These are phyloP conservation scores for Metroxylon sagu DNA, from an alignment of 176 grass and related monocot genomes.

Conservation along the genomic window DNA sequence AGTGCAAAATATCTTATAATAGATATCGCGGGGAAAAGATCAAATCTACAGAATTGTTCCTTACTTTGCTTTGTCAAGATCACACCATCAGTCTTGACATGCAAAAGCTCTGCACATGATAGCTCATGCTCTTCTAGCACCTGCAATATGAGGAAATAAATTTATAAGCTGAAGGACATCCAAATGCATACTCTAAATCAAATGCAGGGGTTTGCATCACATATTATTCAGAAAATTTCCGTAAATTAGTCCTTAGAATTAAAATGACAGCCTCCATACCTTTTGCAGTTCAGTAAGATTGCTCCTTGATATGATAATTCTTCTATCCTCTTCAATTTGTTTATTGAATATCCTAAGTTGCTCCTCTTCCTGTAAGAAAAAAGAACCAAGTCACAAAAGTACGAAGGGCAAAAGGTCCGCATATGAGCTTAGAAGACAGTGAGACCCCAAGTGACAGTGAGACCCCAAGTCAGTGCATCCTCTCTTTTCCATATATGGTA, in stretches of 20 bases:
- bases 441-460: too few relatives aligned
- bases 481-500: too few relatives aligned
- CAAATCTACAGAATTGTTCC: background rate
- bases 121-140: slow-evolving; percentile 73
- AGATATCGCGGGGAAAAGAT: too few relatives aligned
- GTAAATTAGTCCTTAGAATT: slow-evolving; percentile 19
- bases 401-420: too few relatives aligned
- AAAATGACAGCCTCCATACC: slow-evolving; percentile 31
- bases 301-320: slow-evolving; percentile 84
- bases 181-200: too few relatives aligned
- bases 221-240: slow-evolving; percentile 3
- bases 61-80: slow-evolving; percentile 88
- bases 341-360: slow-evolving; percentile 68
- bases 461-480: too few relatives aligned
- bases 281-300: slow-evolving; percentile 89
- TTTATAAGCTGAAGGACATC: background rate
- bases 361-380: slow-evolving; percentile 57
- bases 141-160: slow-evolving; percentile 18
- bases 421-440: too few relatives aligned
- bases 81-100: slow-evolving; percentile 76
- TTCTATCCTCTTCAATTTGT: slow-evolving; percentile 85
- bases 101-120: slow-evolving; percentile 72
- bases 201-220: too few relatives aligned
- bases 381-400: slow-evolving; percentile 23
- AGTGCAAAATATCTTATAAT: too few relatives aligned